These are phyloP conservation scores for Arachis stenosperma DNA, from an alignment of 306 rosid species.

Conservation along the genomic window DNA sequence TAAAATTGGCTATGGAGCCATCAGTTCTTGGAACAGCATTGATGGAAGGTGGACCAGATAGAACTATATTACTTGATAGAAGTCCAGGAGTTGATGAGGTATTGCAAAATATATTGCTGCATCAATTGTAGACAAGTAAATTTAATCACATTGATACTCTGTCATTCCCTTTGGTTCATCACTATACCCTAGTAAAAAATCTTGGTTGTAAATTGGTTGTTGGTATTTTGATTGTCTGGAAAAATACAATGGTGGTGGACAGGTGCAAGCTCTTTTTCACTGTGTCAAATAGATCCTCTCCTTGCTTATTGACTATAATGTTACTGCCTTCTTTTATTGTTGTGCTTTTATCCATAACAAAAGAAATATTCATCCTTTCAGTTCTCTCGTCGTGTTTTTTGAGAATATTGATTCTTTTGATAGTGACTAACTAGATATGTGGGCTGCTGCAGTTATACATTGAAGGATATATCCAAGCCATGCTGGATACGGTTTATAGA, in stretches of 20 bases:
- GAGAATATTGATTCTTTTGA: constrained; percentile 5
- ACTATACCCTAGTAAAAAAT: not conserved
- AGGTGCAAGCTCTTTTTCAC: constrained; percentile 1
- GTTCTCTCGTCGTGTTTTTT: constrained; percentile 28
- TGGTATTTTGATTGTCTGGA: not conserved
- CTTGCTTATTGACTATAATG: not conserved
- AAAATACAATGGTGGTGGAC: not conserved
- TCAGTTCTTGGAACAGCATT: constrained; percentile 84
- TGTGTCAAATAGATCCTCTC: not conserved
- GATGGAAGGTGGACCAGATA: constrained; percentile 96
- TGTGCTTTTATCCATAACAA: constrained; percentile 3
- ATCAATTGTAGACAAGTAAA: constrained; percentile 21
- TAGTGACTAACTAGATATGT: constrained; percentile 42
- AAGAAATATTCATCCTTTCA: constrained; percentile 8
- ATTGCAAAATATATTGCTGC: constrained; percentile 28
- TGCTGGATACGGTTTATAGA: constrained; percentile 87
- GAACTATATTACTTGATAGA: constrained; percentile 81
- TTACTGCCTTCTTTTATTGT: constrained; percentile 16
- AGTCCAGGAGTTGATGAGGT: constrained; percentile 97
- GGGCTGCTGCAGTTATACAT: constrained; percentile 74
- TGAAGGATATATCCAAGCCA: constrained; percentile 99
- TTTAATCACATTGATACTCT: constrained; percentile 14
- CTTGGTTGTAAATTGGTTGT: not conserved
- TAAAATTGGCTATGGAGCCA: constrained; percentile 98
- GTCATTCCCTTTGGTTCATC: constrained; percentile 9